Evolutionary conservation across 1,284 basidiomycete species (phyloP), one percentile per base, ranked within the genome.

Genomic region (Papiliotrema flavescens): DNA sequence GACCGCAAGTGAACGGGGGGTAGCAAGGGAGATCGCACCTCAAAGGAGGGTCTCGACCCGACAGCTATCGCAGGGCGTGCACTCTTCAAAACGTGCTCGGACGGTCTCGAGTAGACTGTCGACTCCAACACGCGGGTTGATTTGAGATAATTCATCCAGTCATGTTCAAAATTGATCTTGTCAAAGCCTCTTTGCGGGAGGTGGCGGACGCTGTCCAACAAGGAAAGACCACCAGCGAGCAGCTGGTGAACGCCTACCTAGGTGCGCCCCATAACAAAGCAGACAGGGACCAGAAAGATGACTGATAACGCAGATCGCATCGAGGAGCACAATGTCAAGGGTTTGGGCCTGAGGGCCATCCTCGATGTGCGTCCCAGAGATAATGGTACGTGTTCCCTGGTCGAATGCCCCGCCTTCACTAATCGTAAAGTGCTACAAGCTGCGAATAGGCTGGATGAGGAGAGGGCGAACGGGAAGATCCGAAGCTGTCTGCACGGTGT

Each of bases 401-500:
- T 13, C 6, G 32, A 7, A 7, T 36, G 5, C n/a, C 15, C 7
- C 8, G 1, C 13, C 14, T 51, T 35, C n/a, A 26, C 32, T 36
- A 23, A 44, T 42, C 2, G 23, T 11, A 32, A 34, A 44, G 54
- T 63, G 15, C 13, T 65, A 5, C 19, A 26, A 5, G 54, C 57
- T 35, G 63, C 63, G 19, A 8, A 47, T 19, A 13, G 15, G 8
- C 54, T 65, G 9, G 63, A 65, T 34, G 55, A 46, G 17, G 61
- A 65, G 47, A 28, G 61, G 4, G 35, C 39, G 4, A 51, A 44
- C 17, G 61, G 59, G 2, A 37, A 26, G 15, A 19, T 54, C 20
- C 19, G 57, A 52, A 35, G 50, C 19, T 45, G 44, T 15, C 50
- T 67, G 9, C 63, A 67, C 35, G 65, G 65, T 35, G 58, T 65